phyloP scores from a whole-genome alignment of 495 filamentous ascomycete species.

The Penicillium angulare region DNA sequence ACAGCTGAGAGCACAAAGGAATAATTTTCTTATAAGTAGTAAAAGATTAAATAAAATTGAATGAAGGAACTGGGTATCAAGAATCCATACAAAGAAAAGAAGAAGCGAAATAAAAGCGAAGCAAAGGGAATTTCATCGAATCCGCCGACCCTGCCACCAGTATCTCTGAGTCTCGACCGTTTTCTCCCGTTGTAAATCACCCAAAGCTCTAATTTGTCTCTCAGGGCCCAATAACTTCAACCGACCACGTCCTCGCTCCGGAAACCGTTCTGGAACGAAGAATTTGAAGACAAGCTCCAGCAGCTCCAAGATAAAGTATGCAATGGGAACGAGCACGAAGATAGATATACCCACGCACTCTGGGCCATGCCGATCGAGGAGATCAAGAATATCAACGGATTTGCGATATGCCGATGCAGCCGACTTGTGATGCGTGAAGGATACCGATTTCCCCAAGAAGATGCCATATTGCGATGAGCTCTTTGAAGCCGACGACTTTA shows the following conservation, averaged over 20 bases:
- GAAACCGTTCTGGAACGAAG: constrained; percentile 16
- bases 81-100: neutral
- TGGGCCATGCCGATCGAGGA: constrained; percentile 16
- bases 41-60: neutral
- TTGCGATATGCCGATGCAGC: constrained; percentile 4
- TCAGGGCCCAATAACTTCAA: constrained; percentile 18
- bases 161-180: constrained; percentile 10
- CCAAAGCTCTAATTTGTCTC: constrained; percentile 17
- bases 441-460: neutral
- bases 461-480: constrained; percentile 2
- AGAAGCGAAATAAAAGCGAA: neutral
- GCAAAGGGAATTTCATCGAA: neutral
- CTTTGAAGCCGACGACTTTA: no score
- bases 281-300: constrained; percentile 10
- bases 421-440: neutral
- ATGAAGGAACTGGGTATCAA: neutral
- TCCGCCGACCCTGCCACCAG: constrained; percentile 10
- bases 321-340: constrained; percentile 23
- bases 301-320: constrained; percentile 22
- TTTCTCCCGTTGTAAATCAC: constrained; percentile 11
- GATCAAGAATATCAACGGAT: constrained; percentile 7
- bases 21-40: no score
- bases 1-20: neutral
- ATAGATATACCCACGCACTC: constrained; percentile 20
- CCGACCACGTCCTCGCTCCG: constrained; percentile 15